Evolutionary conservation across 1,284 basidiomycete species (phyloP).

Genomic region (Pascua sp.): DNA sequence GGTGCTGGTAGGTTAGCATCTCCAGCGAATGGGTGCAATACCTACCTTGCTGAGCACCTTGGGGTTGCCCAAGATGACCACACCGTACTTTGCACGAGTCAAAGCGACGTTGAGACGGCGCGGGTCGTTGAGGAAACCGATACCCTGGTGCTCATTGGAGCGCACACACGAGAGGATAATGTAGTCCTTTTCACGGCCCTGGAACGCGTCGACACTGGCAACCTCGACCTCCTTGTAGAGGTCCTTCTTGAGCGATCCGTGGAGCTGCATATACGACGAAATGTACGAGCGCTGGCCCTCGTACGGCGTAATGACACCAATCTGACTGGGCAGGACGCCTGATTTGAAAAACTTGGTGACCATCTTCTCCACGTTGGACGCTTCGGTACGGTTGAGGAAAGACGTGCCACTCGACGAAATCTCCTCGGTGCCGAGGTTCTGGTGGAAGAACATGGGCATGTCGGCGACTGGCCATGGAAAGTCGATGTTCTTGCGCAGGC

Average conservation of each 20-base stretch:
- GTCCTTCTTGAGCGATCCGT: conserved; percentile 96
- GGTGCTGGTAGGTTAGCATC: conserved; percentile 62
- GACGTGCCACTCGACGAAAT: conserved; percentile 98
- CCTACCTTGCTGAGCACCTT: conserved; percentile 96
- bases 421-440: conserved; percentile 97
- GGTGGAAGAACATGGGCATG: conserved; percentile 99
- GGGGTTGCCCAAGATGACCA: conserved; percentile 96
- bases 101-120: conserved; percentile 94
- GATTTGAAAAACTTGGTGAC: conserved; percentile 99
- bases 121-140: conserved; percentile 98
- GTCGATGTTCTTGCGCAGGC: conserved; percentile 93
- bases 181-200: conserved; percentile 99
- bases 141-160: conserved; percentile 98
- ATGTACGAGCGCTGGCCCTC: conserved; percentile 99
- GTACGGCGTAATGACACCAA: conserved; percentile 98
- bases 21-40: background rate
- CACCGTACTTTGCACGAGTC: conserved; percentile 95
- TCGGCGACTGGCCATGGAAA: conserved; percentile 99
- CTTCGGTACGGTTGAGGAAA: conserved; percentile 97
- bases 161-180: conserved; percentile 99
- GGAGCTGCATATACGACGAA: conserved; percentile 99
- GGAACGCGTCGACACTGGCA: conserved; percentile 98
- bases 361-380: conserved; percentile 98
- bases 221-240: conserved; percentile 99
- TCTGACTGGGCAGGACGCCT: conserved; percentile 89